Base-by-base conservation (phyloP, 257 asterid species). In the Capsicum chinense region DNA sequence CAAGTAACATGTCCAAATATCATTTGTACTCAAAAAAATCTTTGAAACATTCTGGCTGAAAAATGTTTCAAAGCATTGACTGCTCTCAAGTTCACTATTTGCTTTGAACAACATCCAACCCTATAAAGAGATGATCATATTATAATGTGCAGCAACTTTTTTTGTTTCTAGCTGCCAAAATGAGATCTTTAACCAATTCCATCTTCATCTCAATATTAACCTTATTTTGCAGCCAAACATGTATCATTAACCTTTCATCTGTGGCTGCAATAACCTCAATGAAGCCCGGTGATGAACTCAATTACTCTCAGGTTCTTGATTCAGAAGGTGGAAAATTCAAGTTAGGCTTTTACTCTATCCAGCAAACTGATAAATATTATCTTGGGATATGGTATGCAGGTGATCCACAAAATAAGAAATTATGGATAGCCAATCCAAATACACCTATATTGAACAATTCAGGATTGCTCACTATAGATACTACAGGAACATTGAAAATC, bases 261-360 rank as follows among this genome's bases (percentile, higher is more conserved):
- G 60, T 73, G 17, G 80, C 42, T 73, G 80, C 80, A 73, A 73
- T 73, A 73, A 73, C 12, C 80, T 73, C 80, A 48, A 19, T 73
- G 80, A 73, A 73, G 44, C 80, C 80, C 19, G 80, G 80, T 73
- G 80, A 73, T 73, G 59, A 47, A 73, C 80, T 73, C 1, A 73
- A 73, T 73, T 17, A 73, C 80, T 3, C 80, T 19, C 60, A 73
- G 17, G 60, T 73, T 5, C 80, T 73, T 73, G 60, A 73, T 48
- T 73, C 60, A 19, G 60, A 48, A 73, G 42, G 0, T 19, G 80
- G 80, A 73, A 73, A 3, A 12, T 73, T 73, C 44, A 48, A 73
- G 42, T 73, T 73, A 48, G 80, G 60, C 6, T 73, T 48, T 19
- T 73, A 19, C 0, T 6, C 80, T 48, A 48, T 73, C 19, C 9